A percentile compares a stretch with the other conserved stretches of the same genome.
phyloP scores from a whole-genome alignment of 352 stramenopile genomes.

The Globisporangium paroecandrum region DNA sequence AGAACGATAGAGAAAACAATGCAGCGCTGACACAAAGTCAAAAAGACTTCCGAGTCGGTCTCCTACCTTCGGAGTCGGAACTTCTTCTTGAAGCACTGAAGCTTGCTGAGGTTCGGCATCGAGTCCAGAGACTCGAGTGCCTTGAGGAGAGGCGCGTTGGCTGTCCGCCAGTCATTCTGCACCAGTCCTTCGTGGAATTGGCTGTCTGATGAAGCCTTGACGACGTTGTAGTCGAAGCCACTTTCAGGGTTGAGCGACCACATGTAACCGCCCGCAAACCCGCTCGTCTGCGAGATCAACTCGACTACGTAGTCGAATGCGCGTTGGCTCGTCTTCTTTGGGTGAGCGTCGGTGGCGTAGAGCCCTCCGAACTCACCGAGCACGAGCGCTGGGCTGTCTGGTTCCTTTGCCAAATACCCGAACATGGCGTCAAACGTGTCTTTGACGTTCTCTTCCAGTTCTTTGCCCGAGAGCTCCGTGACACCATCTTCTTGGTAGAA shows the following conservation, averaged over 20 bases:
- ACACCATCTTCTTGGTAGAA: conserved; percentile 39
- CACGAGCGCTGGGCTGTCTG: conserved; percentile 41
- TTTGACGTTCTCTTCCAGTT: conserved; percentile 34
- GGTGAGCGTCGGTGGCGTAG: conserved; percentile 49
- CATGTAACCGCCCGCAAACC: conserved; percentile 60
- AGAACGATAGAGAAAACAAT: background rate
- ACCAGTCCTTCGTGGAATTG: conserved; percentile 51
- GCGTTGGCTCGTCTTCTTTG: conserved; percentile 56
- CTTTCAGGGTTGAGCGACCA: conserved; percentile 75
- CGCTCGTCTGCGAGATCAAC: conserved; percentile 35
- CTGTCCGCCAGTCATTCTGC: conserved; percentile 52
- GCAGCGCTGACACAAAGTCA: background rate
- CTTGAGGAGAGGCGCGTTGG: conserved; percentile 41
- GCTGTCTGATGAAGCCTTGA: conserved; percentile 24
- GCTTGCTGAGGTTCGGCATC: conserved; percentile 38
- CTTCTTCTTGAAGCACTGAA: conserved; percentile 46
- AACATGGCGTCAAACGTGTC: conserved; percentile 68
- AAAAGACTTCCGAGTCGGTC: background rate
- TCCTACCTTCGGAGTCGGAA: conserved; percentile 11
- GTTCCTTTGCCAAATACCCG: conserved; percentile 47
- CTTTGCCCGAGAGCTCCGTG: conserved; percentile 45
- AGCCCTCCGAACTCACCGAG: conserved; percentile 70
- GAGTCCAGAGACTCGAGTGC: conserved; percentile 48
- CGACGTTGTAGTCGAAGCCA: conserved; percentile 62
- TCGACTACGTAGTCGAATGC: conserved; percentile 61